Evolutionary conservation across 2,329 filamentous ascomycete genomes (phyloP), one percentile per base, ranked within the genome.

Genomic region (Endoconidiophora laricicola): DNA sequence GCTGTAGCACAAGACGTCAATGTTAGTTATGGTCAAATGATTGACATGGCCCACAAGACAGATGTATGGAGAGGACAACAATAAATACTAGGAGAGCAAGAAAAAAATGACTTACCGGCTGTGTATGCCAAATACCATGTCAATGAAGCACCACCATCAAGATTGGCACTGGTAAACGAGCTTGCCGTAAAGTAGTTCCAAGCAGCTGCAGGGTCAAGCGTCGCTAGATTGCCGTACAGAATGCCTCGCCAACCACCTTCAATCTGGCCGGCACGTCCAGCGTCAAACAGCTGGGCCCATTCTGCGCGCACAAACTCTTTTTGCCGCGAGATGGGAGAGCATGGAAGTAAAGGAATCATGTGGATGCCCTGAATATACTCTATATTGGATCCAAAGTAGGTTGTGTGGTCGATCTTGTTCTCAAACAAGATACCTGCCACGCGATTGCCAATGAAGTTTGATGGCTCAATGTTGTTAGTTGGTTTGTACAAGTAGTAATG

Each of bases 391-490:
- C 86, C 85, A 59, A 95, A 95, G 66, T 86, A 95, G 1, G 90
- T 95, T 3, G 83, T 82, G 64, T 95, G 86, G 62, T 96, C 86
- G 49, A 87, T 74, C 66, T 96, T 96, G 69, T 95, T 95, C 66
- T 96, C 90, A 59, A 95, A 96, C 6, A 94, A 62, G 55, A 81
- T 81, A 4, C 77, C 76, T 2, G 72, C 70, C 37, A 73, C 77
- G 64, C 83, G 87, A 70, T 96, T 96, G 40, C 69, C 75, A 55
- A 85, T 79, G 61, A 93, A 94, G n/a, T 80, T 68, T 1, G 71
- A 57, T 0, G 90, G 90, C 58, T 94, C 77, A 16, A 72, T 65
- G 47, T 65, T 70, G 63, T 94, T 94, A 63, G 74, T 68, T 38
- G 65, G 69, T 4, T 73, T 71, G 69, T 94, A 83, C 44, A 94